Evolutionary conservation across 306 rosid species (phyloP), one percentile per base, ranked within the genome.

Genomic region (Medicago ruthenica): DNA sequence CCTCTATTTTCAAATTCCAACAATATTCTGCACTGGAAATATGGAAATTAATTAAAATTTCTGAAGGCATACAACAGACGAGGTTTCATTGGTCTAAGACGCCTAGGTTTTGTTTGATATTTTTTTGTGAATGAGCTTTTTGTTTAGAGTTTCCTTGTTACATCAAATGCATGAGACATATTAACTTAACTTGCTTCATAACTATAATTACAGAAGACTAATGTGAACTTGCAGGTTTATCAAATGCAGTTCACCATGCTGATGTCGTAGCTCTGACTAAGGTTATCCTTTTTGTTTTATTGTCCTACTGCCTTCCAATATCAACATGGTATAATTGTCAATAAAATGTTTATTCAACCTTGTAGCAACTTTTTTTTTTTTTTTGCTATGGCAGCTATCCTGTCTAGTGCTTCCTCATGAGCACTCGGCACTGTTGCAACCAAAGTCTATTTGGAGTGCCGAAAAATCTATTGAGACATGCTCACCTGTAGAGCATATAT

Each of bases 401-500:
- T 95, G 98, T 79, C 79, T 95, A 82, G 84, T 95, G 67, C 84
- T 95, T 53, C 93, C 89, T 27, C 92, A 81, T 62, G 89, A 87
- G 67, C 89, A 90, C 77, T 87, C 76, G 21, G 18, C 78, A 71
- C 81, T 95, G 84, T 83, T 95, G 85, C 91, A 81, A 83, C 75
- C 97, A 14, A 87, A 87, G 9, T 95, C 98, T 34, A 92, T 95
- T 74, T 92, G 98, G 98, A 87, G 74, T 71, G 97, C 93, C 2
- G 93, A 94, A 55, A 72, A 84, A 65, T 60, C 90, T 70, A 82
- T 9, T 7, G 97, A 87, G 63, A 74, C 89, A 37, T 87, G 96
- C 90, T 89, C 98, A 17, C 86, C 70, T 53, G 90, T 95, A 67
- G 98, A 95, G 83, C 85, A 84, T 58, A 95, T 95, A 87, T 81